phyloP scores from a whole-genome alignment of 73 alveolate species.

The Tetrahymena thermophila region DNA sequence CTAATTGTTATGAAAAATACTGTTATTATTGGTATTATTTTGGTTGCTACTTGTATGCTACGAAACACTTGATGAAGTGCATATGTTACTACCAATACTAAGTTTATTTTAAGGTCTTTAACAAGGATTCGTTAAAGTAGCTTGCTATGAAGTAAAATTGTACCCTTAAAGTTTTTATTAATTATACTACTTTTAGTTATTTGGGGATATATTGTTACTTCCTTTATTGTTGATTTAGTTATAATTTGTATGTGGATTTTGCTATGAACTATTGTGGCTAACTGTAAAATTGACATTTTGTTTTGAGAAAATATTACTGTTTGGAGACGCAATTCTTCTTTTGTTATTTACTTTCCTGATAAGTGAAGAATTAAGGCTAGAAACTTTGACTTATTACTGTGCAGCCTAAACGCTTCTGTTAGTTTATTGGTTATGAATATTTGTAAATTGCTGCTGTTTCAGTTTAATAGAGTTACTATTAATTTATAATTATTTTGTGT shows the following conservation, averaged over 20 bases:
- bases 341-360: not conserved
- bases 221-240: not conserved
- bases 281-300: not conserved
- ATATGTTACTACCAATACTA: not conserved
- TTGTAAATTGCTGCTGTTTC: not conserved
- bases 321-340: not conserved
- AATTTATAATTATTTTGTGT: not conserved
- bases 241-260: not conserved
- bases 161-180: not conserved
- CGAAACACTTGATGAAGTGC: not conserved
- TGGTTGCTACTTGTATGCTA: not conserved
- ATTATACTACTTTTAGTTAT: not conserved
- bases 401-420: not conserved
- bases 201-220: not conserved
- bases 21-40: too few relatives aligned
- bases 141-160: not conserved
- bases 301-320: not conserved
- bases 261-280: not conserved
- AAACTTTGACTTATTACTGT: not conserved
- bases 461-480: not conserved
- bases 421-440: not conserved
- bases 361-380: not conserved
- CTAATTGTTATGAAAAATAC: not conserved
- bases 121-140: not conserved
- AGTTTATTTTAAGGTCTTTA: not conserved